phyloP scores from a whole-genome alignment of 176 grass and related monocot species.

The Chloris gayana region DNA sequence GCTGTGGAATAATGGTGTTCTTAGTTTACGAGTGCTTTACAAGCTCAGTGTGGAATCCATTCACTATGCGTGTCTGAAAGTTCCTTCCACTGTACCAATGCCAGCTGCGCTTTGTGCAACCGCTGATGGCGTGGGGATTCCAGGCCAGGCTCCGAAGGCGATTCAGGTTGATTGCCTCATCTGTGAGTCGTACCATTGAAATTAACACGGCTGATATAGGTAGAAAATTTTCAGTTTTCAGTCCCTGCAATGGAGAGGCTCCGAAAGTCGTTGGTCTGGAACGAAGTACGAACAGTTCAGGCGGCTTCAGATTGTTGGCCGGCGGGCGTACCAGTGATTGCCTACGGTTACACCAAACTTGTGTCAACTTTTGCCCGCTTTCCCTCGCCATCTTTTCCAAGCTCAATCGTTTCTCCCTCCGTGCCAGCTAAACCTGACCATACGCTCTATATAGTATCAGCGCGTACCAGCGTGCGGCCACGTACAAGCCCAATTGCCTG shows the following conservation, averaged over 20 bases:
- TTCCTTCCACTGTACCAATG: neutral
- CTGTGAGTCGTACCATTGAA: neutral
- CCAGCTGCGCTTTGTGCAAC: neutral
- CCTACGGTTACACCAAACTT: neutral
- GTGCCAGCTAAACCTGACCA: constrained; percentile 1
- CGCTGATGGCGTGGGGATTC: neutral
- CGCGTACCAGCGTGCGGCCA: neutral
- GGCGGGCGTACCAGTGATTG: neutral
- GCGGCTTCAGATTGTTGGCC: neutral
- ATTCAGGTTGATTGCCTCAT: neutral
- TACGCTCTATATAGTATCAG: constrained; percentile 2
- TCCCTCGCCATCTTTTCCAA: neutral
- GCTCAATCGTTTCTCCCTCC: neutral
- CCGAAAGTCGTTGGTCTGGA: neutral
- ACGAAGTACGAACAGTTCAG: neutral
- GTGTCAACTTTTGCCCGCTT: neutral
- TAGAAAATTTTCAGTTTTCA: neutral
- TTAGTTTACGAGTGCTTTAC: neutral
- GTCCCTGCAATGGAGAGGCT: neutral
- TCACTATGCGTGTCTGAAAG: neutral
- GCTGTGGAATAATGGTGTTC: neutral
- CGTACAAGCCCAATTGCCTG: neutral
- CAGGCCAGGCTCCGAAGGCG: neutral
- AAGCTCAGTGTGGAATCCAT: neutral
- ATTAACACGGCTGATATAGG: neutral